Conservation (phyloP, 441 rosid species). For the Euphorbia celastroides region DNA sequence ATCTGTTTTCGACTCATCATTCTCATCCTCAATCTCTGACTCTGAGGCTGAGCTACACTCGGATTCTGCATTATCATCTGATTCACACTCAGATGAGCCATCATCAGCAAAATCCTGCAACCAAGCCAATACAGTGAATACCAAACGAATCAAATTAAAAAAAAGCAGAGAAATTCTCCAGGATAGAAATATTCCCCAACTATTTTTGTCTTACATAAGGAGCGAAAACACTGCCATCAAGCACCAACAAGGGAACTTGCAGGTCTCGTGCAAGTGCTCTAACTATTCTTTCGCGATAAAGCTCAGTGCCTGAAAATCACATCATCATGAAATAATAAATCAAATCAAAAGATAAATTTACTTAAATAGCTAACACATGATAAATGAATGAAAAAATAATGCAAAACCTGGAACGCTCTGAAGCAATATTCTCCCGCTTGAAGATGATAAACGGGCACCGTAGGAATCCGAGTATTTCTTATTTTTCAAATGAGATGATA, state of each 20-base stretch:
- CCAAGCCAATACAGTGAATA: conserved; percentile 21
- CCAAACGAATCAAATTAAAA: conserved; percentile 8
- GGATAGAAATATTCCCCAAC: conserved; percentile 10
- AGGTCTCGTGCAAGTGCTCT: conserved; percentile 85
- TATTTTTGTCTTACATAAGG: conserved; percentile 70
- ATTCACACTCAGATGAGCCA: conserved; percentile 50
- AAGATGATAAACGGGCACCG: conserved; percentile 75
- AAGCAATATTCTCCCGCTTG: conserved; percentile 87
- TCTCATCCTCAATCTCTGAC: conserved; percentile 82
- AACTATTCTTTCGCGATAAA: conserved; percentile 87
- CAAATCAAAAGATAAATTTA: conserved; percentile 14
- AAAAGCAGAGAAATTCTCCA: conserved; percentile 8
- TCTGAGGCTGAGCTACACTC: conserved; percentile 69
- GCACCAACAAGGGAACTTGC: conserved; percentile 81
- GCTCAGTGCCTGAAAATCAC: conserved; percentile 69
- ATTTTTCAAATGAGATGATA: conserved; percentile 74
- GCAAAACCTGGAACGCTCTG: conserved; percentile 82
- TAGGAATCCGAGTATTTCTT: conserved; percentile 39
- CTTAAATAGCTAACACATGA: background rate
- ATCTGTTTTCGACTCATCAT: conserved; percentile 64
- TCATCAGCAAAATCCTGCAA: conserved; percentile 78
- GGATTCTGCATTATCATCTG: conserved; percentile 62
- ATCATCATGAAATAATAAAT: conserved; percentile 19
- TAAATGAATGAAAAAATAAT: background rate
- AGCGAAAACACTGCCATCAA: conserved; percentile 86